These are phyloP conservation scores for Lactifluus piperatus DNA, from an alignment of 768 basidiomycete genomes.

Conservation along the genomic window DNA sequence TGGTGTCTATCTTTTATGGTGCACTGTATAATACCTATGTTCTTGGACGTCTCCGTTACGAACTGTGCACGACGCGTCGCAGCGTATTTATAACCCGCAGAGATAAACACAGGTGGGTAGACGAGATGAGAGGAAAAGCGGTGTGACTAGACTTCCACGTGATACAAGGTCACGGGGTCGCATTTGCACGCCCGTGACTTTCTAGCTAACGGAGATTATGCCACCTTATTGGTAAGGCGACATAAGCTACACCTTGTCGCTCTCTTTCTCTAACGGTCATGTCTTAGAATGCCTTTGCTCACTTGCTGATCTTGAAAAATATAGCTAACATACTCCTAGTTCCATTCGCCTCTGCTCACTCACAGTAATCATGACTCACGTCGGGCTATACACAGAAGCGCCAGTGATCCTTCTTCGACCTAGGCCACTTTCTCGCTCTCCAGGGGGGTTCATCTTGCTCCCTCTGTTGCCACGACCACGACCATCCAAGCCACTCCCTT, in stretches of 20 bases:
- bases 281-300: background rate
- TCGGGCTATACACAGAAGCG: conserved; percentile 1
- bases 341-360: background rate
- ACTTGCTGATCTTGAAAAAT: background rate
- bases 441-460: conserved; percentile 55
- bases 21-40: too few species aligned
- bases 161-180: conserved; percentile 1
- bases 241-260: background rate
- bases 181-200: background rate
- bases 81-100: background rate
- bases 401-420: conserved; percentile 46
- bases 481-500: conserved; percentile 47
- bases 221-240: background rate
- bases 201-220: too few species aligned
- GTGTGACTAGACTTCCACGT: too few species aligned
- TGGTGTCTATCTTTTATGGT: background rate
- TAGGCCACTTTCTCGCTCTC: conserved; percentile 50
- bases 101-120: too few species aligned
- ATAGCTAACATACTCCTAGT: background rate
- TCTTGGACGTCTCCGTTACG: too few species aligned
- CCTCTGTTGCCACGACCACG: conserved; percentile 55
- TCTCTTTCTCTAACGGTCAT: background rate
- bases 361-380: conserved; percentile 3
- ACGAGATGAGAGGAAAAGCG: too few species aligned
- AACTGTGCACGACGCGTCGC: background rate